Percentiles rank a stretch among this genome's conserved stretches.
Conservation (phyloP, 345 rosid genomes). For the Hibiscus syriacus region DNA sequence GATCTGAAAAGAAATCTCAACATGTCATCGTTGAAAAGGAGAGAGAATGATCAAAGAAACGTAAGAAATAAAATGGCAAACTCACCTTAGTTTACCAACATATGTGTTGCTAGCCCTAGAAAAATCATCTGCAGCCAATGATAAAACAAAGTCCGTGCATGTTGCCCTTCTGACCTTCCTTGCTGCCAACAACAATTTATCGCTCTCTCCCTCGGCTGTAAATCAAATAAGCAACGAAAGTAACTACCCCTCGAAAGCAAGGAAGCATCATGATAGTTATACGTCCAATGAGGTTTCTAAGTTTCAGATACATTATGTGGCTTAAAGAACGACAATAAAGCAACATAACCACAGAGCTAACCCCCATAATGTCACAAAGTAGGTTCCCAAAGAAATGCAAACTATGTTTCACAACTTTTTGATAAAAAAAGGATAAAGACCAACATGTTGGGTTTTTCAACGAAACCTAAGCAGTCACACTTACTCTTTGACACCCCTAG, state of each 20-base stretch:
- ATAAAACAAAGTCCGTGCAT: conserved; percentile 71
- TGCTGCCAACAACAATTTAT: conserved; percentile 83
- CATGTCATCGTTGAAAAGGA: conserved; percentile 1
- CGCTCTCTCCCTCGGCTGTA: conserved; percentile 61
- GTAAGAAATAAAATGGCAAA: not conserved
- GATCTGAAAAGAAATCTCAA: conserved; percentile 46
- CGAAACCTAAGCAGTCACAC: conserved; percentile 2
- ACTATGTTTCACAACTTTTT: not conserved
- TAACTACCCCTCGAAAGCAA: not conserved
- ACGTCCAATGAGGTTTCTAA: not conserved
- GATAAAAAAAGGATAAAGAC: conserved; percentile 2
- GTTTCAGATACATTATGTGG: not conserved
- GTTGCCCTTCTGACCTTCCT: conserved; percentile 74
- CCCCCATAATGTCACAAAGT: not conserved
- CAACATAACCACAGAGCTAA: not conserved
- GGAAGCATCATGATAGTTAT: not conserved
- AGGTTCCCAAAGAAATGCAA: not conserved
- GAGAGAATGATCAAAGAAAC: not conserved
- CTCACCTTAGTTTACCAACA: conserved; percentile 83
- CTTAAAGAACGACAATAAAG: not conserved
- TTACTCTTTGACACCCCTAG: not conserved
- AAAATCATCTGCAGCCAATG: conserved; percentile 60
- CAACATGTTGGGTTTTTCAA: not conserved
- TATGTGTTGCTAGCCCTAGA: conserved; percentile 70
- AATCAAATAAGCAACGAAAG: conserved; percentile 18